Conservation (phyloP, 805 yeast genomes). For the Tetrapisispora iriomotensis region DNA sequence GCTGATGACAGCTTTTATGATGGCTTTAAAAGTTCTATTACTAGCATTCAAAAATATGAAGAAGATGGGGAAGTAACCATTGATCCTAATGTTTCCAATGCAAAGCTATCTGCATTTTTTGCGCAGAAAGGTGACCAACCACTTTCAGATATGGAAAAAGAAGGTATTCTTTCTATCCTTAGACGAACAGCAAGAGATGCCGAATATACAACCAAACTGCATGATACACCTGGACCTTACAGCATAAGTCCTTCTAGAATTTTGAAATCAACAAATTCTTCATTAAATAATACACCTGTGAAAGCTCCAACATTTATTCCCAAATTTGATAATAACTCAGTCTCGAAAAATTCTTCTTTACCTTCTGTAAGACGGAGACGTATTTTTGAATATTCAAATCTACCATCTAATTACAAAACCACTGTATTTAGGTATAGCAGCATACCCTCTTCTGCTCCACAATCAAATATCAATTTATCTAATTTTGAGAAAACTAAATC, state of each 20-base stretch:
- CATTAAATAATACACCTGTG: constrained; percentile 8
- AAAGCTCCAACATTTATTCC: constrained; percentile 31
- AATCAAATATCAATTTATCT: background rate
- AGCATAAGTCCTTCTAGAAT: constrained; percentile 6
- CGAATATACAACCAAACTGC: background rate
- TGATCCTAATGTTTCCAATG: constrained; percentile 40
- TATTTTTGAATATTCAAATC: constrained; percentile 31
- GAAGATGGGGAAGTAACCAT: constrained; percentile 5
- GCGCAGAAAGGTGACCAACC: constrained; percentile 67
- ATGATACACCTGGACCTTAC: background rate
- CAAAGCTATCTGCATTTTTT: constrained; percentile 58
- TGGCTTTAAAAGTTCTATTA: background rate
- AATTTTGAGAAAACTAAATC: background rate
- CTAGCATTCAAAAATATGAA: background rate
- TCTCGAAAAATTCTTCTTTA: constrained; percentile 12
- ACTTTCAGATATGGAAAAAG: constrained; percentile 62
- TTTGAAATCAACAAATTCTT: constrained; percentile 8
- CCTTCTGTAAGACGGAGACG: constrained; percentile 21
- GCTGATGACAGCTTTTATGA: constrained; percentile 9
- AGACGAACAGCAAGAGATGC: constrained; percentile 10
- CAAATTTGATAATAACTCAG: constrained; percentile 20
- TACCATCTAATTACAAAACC: constrained; percentile 33
- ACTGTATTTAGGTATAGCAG: constrained; percentile 25
- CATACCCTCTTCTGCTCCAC: constrained; percentile 4
- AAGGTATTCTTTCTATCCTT: constrained; percentile 64